Base-by-base conservation (phyloP, 2,329 filamentous ascomycete species). In the Chlorencoelia australis region DNA sequence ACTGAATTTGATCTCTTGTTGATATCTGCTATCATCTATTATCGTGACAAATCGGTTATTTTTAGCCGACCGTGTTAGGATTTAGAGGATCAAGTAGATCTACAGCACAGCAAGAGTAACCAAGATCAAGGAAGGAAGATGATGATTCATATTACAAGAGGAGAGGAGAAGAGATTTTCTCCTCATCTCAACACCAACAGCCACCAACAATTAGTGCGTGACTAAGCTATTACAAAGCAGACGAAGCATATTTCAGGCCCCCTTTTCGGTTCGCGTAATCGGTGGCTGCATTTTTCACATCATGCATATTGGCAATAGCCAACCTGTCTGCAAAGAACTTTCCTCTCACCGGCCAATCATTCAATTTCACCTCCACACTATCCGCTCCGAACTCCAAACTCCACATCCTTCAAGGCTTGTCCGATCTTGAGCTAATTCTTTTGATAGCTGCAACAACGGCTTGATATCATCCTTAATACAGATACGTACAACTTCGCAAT, bases 401-500 rank as follows among this genome's bases (percentile, higher is more conserved):
- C 43, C 64, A 77, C 47, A 64, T 93, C 34, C 66, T 93, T 3
- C 66, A 75, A 38, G 65, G 79, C 30, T 64, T 95, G 42, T 79
- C 82, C 1, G 80, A 86, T 19, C 72, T 96, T 3, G 81, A 89
- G 37, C 69, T 96, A 22, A 77, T 84, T 7, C 73, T 98, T 32
- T 75, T 98, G 37, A 88, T 98, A 51, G 73, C 81, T 16, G 80
- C 84, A 7, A 81, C 83, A n/a, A 4, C 75, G 84, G 20, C 70
- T 91, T 16, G 82, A 87, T 49, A 82, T 88, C 50, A 76, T 91
- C 40, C 76, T 82, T 43, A 79, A 84, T 61, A 82, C 79, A 1
- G 83, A 89, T 53, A 81, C 77, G 14, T 76, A 84, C 57, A 87
- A 88, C 58, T 88, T 91, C 52, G 75, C 80, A 49, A 86, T 91